Base-by-base conservation (phyloP, 1,284 basidiomycete species). In the Schizopora paradoxa region DNA sequence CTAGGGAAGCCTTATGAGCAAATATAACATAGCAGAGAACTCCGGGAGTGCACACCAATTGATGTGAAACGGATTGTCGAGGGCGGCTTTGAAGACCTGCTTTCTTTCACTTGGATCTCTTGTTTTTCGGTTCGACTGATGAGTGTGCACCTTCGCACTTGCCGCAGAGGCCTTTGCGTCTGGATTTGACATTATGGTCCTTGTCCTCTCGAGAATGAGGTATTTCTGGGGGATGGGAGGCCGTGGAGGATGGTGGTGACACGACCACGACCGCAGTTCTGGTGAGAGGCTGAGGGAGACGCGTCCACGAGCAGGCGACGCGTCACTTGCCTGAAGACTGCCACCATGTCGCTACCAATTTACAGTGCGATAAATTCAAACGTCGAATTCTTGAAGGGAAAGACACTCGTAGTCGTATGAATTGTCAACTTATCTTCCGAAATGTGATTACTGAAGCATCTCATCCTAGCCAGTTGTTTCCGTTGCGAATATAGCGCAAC, bases 401-500 rank as follows among this genome's bases (percentile, higher is more conserved):
- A 50, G 18, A 43, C 39, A 6, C 32, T 50, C 14, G 21, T 46
- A 5, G 38, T 50, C 19, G 48, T 50, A 46, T 18, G 47, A 26
- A 21, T 16, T 21, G 23, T 4, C 18, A 32, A 4, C 33, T 16
- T 19, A 19, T 16, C 26, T 18, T 8, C 14, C 27, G 8, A 22
- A 14, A 6, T 8, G 16, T 35, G 41, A 7, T n/a, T 44, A 29
- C 32, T 45, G 14, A 36, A 25, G 11, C n/a, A 8, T 4, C 41
- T 46, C 34, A 4, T 4, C 32, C 7, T 57, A 91, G 87, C 87
- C 88, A 19, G 62, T 89, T 35, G 86, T 91, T 4, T 89, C 87
- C 1, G 75, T 80, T 19, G 88, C 82, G 36, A 91, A 90, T 65
- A 74, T 91, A 29, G 71, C 80, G 5, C 88, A 91, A 58, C 72